Evolutionary conservation across 1,284 basidiomycete genomes (phyloP), one percentile per base, ranked within the genome.

Genomic region (Athelia psychrophila): DNA sequence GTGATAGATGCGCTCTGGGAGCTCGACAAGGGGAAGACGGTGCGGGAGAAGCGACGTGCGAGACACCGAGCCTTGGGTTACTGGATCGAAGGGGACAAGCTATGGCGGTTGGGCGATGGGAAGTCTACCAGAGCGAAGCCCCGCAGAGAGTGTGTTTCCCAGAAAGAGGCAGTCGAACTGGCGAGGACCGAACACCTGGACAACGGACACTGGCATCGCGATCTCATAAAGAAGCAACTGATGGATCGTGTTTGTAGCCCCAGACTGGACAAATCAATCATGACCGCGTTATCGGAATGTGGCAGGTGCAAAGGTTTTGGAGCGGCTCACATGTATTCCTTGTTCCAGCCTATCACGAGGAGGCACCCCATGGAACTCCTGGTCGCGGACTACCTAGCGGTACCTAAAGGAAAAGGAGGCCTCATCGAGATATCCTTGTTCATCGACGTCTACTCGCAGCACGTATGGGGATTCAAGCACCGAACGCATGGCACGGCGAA

Each of bases 301-400:
- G 24, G n/a, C 16, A 50, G 49, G 9, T 53, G 52, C 8, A 53
- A 53, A 16, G 45, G 35, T n/a, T 53, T 53, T 10, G 33, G 52
- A 0, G 2, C 22, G 0, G 1, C 10, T 0, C 52, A 53, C 18
- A 8, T 53, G 0, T 10, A 10, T 22, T 10, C n/a, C 10, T 35
- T 35, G 33, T 35, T 35, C 10, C 12, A 35, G n/a, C 33, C 33
- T 35, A 35, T 35, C 33, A 35, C 33, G 10, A 10, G 33, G 33
- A 12, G 33, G n/a, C 66, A 65, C 48, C 71, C 71, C 2, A 70
- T 72, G 49, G 60, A 71, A 32, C 59, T 73, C 8, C 30, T 73
- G 10, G 67, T 67, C 1, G 63, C 12, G 10, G 33, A 35, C n/a
- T 67, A 67, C 32, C 56, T 73, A 2, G 63, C 65, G 1, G 53